Conservation (phyloP, 2,329 filamentous ascomycete species). For the Thermoascus crustaceus region DNA sequence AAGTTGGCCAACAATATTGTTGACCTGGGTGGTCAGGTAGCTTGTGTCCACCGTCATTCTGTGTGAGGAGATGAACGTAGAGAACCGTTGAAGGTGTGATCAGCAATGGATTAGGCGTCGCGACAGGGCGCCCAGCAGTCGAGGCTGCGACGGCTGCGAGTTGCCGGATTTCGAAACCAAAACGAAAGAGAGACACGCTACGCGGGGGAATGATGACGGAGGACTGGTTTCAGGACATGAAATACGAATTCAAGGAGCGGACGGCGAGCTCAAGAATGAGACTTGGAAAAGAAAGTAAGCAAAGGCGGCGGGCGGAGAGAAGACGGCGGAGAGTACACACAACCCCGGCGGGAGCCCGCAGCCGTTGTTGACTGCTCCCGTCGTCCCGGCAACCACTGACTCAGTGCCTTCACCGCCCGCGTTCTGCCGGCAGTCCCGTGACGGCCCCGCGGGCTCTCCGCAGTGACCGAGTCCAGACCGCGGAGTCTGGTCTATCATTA, state of each 20-base stretch:
- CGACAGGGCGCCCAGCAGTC: constrained; percentile 1
- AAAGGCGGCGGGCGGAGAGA: background rate
- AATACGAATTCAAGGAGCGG: background rate
- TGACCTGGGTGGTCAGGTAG: constrained; percentile 91
- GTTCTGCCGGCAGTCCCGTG: constrained; percentile 20
- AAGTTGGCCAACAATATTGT: constrained; percentile 83
- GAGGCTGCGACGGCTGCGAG: background rate
- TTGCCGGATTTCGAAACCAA: background rate
- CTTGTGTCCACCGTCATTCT: constrained; percentile 69
- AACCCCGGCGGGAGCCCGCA: constrained; percentile 4
- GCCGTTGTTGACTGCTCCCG: constrained; percentile 22
- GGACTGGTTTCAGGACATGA: background rate
- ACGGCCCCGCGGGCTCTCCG: constrained; percentile 21
- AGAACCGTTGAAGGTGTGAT: constrained; percentile 4
- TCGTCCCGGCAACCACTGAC: constrained; percentile 31
- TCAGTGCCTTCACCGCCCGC: constrained; percentile 20
- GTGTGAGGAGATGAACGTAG: constrained; percentile 7
- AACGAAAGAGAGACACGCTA: background rate
- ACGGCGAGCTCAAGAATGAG: background rate
- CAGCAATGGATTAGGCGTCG: too few species aligned
- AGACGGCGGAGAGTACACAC: constrained; percentile 1
- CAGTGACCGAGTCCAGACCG: constrained; percentile 2
- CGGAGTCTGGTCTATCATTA: too few species aligned
- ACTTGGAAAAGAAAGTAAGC: background rate
- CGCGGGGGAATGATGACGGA: background rate